phyloP scores from a whole-genome alignment of 352 stramenopile genomes.

The Pythium volutum region DNA sequence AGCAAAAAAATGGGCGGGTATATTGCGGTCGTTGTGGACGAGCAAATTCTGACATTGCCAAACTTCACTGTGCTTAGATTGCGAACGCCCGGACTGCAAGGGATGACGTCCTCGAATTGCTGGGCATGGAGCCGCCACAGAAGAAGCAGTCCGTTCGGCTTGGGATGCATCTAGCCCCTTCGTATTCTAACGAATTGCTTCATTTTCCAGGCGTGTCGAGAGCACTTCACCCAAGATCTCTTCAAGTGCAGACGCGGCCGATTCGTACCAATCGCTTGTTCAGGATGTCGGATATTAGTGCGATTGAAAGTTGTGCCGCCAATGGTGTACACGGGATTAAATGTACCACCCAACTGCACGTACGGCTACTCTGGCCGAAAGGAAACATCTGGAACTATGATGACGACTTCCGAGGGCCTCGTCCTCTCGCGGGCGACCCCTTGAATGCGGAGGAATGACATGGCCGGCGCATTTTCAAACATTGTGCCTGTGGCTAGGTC shows the following conservation, averaged over 20 bases:
- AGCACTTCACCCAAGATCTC: constrained; percentile 10
- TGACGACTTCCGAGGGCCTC: no score
- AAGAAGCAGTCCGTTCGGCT: constrained; percentile 53
- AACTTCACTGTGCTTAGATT: constrained; percentile 33
- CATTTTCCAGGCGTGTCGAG: constrained; percentile 6
- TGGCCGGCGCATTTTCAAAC: no score
- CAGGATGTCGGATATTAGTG: constrained; percentile 79
- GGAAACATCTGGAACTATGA: no score
- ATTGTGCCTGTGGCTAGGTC: no score
- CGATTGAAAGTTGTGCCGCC: not conserved
- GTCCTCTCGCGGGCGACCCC: no score
- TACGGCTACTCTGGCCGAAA: not conserved
- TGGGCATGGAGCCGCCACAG: constrained; percentile 56
- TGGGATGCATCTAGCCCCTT: not conserved
- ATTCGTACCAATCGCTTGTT: constrained; percentile 62
- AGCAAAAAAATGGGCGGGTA: not conserved
- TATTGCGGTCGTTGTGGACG: not conserved
- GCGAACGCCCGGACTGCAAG: constrained; percentile 42
- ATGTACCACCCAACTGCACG: not conserved
- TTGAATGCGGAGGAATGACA: no score
- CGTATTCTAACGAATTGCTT: not conserved
- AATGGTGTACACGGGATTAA: not conserved
- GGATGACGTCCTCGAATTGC: constrained; percentile 59
- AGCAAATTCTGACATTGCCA: not conserved
- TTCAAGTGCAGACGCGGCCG: not conserved